phyloP scores from a whole-genome alignment of 805 yeast genomes.

The Saturnispora quitensis region DNA sequence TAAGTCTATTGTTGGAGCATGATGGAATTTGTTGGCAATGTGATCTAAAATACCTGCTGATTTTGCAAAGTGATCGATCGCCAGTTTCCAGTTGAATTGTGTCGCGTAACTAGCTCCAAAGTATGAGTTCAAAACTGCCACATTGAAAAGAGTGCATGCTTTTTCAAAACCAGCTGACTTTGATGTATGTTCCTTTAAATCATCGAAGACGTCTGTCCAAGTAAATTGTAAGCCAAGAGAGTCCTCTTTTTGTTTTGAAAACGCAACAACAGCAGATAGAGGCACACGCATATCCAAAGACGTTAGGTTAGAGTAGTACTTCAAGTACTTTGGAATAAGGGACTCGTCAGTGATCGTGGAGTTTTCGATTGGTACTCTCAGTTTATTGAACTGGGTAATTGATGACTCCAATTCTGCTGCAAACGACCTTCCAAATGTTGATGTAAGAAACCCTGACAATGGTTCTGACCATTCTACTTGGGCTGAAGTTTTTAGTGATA shows the following conservation, averaged over 20 bases:
- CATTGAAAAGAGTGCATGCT: slow-evolving; percentile 72
- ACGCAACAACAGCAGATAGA: slow-evolving; percentile 31
- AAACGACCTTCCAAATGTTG: slow-evolving; percentile 50
- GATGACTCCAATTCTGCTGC: slow-evolving; percentile 47
- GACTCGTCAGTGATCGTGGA: slow-evolving; percentile 35
- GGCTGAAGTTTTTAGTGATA: slow-evolving; percentile 38
- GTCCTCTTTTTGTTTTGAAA: slow-evolving; percentile 17
- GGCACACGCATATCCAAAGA: slow-evolving; percentile 72
- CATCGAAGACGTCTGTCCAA: slow-evolving; percentile 71
- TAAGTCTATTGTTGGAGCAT: slow-evolving; percentile 80
- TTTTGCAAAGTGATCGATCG: slow-evolving; percentile 55
- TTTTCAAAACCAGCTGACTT: slow-evolving; percentile 82
- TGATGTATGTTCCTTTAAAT: slow-evolving; percentile 35
- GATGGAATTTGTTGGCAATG: slow-evolving; percentile 71
- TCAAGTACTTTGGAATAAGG: slow-evolving; percentile 35
- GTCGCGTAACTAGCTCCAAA: slow-evolving; percentile 30
- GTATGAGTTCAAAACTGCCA: slow-evolving; percentile 56
- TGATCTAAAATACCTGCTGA: slow-evolving; percentile 72
- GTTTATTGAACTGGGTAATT: slow-evolving; percentile 41
- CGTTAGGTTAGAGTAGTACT: slow-evolving; percentile 76
- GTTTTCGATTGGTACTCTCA: slow-evolving; percentile 53
- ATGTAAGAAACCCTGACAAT: slow-evolving; percentile 44
- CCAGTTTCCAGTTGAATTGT: slow-evolving; percentile 41
- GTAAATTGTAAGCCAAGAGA: slow-evolving; percentile 40
- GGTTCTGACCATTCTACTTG: slow-evolving; percentile 61